phyloP scores from a whole-genome alignment of 1,139 yeast genomes.

The Debaryomyces nepalensis region DNA sequence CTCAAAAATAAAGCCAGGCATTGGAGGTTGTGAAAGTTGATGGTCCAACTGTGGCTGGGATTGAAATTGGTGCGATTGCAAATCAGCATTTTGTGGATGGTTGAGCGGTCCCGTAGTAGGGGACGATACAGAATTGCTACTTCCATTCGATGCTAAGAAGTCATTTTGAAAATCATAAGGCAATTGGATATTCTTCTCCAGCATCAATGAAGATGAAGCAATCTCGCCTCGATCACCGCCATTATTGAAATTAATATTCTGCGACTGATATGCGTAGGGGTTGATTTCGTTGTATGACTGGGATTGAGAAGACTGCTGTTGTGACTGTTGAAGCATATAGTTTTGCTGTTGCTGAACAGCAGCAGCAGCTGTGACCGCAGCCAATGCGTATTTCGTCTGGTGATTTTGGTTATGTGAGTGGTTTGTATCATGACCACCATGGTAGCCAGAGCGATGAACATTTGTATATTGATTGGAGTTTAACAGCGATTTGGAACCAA shows the following conservation, averaged over 20 bases:
- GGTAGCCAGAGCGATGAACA: slow-evolving; percentile 11
- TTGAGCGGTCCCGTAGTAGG: slow-evolving; percentile 19
- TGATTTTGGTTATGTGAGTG: slow-evolving; percentile 19
- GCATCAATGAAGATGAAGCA: slow-evolving; percentile 12
- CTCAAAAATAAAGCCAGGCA: slow-evolving; percentile 25
- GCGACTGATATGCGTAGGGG: slow-evolving; percentile 4
- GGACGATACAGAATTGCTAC: slow-evolving; percentile 29
- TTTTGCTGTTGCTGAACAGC: slow-evolving; percentile 28
- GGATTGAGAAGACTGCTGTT: slow-evolving; percentile 12
- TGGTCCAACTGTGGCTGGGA: slow-evolving; percentile 16
- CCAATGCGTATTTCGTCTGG: slow-evolving; percentile 32
- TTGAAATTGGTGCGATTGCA: slow-evolving; percentile 6
- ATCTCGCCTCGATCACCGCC: slow-evolving; percentile 5
- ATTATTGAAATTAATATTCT: slow-evolving; percentile 10
- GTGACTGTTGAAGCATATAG: slow-evolving; percentile 22
- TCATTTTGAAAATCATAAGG: slow-evolving; percentile 17
- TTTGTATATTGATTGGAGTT: slow-evolving; percentile 17
- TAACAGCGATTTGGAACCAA: slow-evolving; percentile 18
- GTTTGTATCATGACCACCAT: slow-evolving; percentile 16
- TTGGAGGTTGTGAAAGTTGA: slow-evolving; percentile 19
- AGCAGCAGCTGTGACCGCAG: slow-evolving; percentile 40
- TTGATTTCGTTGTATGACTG: slow-evolving; percentile 3
- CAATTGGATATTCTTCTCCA: slow-evolving; percentile 15
- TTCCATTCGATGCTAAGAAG: slow-evolving; percentile 26
- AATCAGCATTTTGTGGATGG: slow-evolving; percentile 12